These are phyloP conservation scores for Agrocybe praecox DNA, from an alignment of 768 basidiomycete genomes.

Conservation along the genomic window DNA sequence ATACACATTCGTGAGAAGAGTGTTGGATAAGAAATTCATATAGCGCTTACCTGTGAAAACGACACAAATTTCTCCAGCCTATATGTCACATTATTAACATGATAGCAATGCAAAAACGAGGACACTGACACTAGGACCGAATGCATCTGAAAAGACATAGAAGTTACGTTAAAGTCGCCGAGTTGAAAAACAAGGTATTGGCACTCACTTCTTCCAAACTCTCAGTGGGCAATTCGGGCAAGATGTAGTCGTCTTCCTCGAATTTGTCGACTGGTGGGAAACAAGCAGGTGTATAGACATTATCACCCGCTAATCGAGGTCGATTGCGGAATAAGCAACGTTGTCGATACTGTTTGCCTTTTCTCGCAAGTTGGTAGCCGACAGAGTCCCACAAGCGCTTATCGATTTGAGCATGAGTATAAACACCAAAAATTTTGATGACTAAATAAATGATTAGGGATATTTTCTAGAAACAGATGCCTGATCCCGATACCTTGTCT, in stretches of 20 bases:
- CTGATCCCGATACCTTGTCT: slow-evolving; percentile 24
- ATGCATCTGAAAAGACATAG: slow-evolving; percentile 44
- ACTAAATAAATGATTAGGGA: slow-evolving; percentile 16
- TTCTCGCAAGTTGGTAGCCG: slow-evolving; percentile 36
- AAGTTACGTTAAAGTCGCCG: neutral
- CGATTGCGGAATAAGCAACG: slow-evolving; percentile 49
- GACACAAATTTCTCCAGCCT: slow-evolving; percentile 50
- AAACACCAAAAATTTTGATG: slow-evolving; percentile 39
- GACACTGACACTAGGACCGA: slow-evolving; percentile 57
- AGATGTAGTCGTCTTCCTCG: slow-evolving; percentile 16
- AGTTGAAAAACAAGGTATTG: neutral
- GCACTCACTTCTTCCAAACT: slow-evolving; percentile 50
- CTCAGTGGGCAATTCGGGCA: slow-evolving; percentile 40
- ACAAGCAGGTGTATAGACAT: slow-evolving; percentile 51
- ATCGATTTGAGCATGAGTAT: slow-evolving; percentile 41
- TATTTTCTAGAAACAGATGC: neutral
- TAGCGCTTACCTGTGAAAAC: slow-evolving; percentile 37
- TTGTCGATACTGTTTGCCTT: slow-evolving; percentile 51
- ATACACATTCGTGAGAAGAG: neutral
- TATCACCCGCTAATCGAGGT: slow-evolving; percentile 29
- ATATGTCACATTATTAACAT: neutral
- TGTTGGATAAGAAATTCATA: neutral
- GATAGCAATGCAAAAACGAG: neutral
- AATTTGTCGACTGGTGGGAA: slow-evolving; percentile 40
- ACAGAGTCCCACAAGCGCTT: slow-evolving; percentile 40